Conservation (phyloP, 73 alveolate species). For the Tetrahymena borealis region DNA sequence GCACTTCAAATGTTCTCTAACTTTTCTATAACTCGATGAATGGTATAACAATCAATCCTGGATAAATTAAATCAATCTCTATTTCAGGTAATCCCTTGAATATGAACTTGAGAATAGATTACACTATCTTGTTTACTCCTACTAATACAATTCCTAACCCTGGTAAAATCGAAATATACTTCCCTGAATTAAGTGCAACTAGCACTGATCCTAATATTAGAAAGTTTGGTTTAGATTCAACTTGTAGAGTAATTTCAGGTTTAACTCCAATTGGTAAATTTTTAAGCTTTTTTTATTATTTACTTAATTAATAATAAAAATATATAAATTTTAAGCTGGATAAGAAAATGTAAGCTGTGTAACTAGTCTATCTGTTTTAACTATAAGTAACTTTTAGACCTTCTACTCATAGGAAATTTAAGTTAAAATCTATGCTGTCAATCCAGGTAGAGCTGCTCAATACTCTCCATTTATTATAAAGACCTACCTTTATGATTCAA, state of each 20-base stretch:
- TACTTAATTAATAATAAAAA: neutral
- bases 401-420: conserved; percentile 13
- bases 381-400: conserved; percentile 14
- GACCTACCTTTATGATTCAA: conserved; percentile 2
- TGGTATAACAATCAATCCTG: conserved; percentile 10
- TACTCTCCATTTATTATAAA: neutral
- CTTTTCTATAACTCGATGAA: neutral
- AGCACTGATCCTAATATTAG: neutral
- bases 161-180: conserved; percentile 4
- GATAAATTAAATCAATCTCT: conserved; percentile 11
- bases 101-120: conserved; percentile 33
- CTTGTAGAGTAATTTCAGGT: conserved; percentile 27
- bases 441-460: conserved; percentile 15
- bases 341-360: neutral
- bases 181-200: neutral
- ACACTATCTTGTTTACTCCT: conserved; percentile 32
- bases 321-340: neutral
- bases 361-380: neutral
- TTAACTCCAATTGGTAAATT: conserved; percentile 6
- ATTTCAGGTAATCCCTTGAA: conserved; percentile 33
- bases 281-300: neutral
- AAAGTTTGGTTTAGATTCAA: conserved; percentile 6
- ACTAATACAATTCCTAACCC: conserved; percentile 5
- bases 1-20: conserved; percentile 3
- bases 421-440: conserved; percentile 18